phyloP scores from a whole-genome alignment of 495 filamentous ascomycete genomes.

The Parachaetomium inaequale region DNA sequence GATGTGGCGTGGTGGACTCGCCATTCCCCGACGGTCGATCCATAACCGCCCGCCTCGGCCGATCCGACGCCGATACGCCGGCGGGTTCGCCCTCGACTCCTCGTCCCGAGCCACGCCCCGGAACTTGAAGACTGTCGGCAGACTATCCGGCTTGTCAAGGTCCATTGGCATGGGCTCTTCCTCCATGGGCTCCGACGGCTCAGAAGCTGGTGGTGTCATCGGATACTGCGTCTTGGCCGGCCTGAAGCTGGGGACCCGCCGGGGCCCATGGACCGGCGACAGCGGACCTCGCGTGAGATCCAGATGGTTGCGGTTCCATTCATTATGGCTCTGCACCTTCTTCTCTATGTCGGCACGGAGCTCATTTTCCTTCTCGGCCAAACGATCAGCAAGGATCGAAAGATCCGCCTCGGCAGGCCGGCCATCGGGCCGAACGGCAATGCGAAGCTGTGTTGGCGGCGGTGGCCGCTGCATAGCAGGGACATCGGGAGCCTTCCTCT shows the following conservation, averaged over 20 bases:
- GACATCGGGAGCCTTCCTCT: constrained; percentile 62
- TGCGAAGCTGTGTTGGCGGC: constrained; percentile 52
- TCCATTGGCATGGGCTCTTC: constrained; percentile 40
- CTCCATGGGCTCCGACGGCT: constrained; percentile 59
- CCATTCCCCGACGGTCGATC: constrained; percentile 69
- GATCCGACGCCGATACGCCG: constrained; percentile 66
- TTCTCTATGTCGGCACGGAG: constrained; percentile 73
- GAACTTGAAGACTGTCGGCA: constrained; percentile 32
- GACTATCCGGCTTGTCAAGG: constrained; percentile 34
- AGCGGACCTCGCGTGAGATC: constrained; percentile 80
- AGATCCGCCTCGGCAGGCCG: constrained; percentile 72
- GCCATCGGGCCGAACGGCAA: constrained; percentile 68
- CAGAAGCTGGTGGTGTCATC: constrained; percentile 81
- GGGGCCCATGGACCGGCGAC: constrained; percentile 64
- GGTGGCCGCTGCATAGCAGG: constrained; percentile 53
- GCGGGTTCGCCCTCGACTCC: constrained; percentile 56
- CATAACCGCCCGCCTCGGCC: constrained; percentile 75
- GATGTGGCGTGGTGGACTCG: constrained; percentile 51
- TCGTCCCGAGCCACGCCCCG: constrained; percentile 33
- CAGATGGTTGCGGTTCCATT: constrained; percentile 80
- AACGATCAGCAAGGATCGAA: constrained; percentile 65
- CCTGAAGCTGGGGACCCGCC: constrained; percentile 57
- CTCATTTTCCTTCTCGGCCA: constrained; percentile 77
- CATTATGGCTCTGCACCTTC: constrained; percentile 75
- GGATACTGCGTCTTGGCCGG: constrained; percentile 77